Conservation (phyloP, 1,284 basidiomycete species). For the Fomitopsis schrenkii region DNA sequence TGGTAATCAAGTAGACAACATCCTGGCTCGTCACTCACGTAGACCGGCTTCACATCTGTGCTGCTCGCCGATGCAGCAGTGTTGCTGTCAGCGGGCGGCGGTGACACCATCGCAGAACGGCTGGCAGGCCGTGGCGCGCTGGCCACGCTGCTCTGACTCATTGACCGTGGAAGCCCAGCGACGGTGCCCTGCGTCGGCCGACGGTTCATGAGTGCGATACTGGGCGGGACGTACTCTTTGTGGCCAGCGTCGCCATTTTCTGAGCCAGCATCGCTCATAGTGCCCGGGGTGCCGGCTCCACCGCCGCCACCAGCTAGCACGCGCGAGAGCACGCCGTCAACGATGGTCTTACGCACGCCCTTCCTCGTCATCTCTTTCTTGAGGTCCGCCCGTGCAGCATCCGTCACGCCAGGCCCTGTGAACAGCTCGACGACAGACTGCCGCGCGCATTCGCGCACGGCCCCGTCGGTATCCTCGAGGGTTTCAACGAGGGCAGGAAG, state of each 20-base stretch:
- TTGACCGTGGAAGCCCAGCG: slow-evolving; percentile 36
- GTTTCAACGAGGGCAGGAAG: slow-evolving; percentile 77
- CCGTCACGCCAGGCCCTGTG: slow-evolving; percentile 73
- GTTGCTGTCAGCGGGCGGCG: slow-evolving; percentile 29
- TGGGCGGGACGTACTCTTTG: slow-evolving; percentile 72
- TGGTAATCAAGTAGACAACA: neutral
- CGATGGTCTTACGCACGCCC: slow-evolving; percentile 82
- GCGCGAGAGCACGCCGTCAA: slow-evolving; percentile 63
- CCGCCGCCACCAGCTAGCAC: slow-evolving; percentile 44
- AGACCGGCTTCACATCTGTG: slow-evolving; percentile 61
- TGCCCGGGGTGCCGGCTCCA: slow-evolving; percentile 35
- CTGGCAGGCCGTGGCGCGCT: slow-evolving; percentile 53
- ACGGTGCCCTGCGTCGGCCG: slow-evolving; percentile 33
- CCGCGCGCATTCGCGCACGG: slow-evolving; percentile 84
- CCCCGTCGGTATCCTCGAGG: slow-evolving; percentile 87
- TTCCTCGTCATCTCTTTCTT: slow-evolving; percentile 89
- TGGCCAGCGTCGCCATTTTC: slow-evolving; percentile 50
- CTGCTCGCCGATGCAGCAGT: slow-evolving; percentile 34
- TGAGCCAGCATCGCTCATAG: slow-evolving; percentile 48
- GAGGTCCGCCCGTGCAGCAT: slow-evolving; percentile 86
- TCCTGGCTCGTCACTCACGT: slow-evolving; percentile 46
- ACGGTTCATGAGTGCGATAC: slow-evolving; percentile 54
- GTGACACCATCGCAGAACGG: slow-evolving; percentile 47
- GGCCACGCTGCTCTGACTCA: slow-evolving; percentile 43
- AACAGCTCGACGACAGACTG: slow-evolving; percentile 83